phyloP scores from a whole-genome alignment of 2,329 filamentous ascomycete species.

The Calycina herbarum region DNA sequence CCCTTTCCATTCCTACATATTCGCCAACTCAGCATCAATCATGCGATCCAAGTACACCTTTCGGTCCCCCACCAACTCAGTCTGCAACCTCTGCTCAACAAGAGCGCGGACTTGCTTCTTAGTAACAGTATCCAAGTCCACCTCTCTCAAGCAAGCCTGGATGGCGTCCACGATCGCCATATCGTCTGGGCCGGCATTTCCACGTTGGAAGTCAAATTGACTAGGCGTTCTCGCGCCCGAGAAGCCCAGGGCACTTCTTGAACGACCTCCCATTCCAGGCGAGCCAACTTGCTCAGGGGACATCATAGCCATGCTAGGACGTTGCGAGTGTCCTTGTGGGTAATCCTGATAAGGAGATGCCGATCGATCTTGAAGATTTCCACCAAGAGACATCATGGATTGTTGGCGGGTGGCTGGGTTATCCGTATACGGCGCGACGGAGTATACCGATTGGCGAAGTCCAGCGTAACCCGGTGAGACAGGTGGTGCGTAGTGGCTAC shows the following conservation, averaged over 20 bases:
- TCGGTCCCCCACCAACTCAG: slow-evolving; percentile 81
- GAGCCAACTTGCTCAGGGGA: slow-evolving; percentile 32
- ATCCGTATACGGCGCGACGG: slow-evolving; percentile 49
- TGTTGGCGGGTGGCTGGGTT: slow-evolving; percentile 60
- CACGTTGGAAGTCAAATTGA: slow-evolving; percentile 62
- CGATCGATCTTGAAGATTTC: slow-evolving; percentile 48
- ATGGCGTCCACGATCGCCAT: slow-evolving; percentile 80
- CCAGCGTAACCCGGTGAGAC: slow-evolving; percentile 72
- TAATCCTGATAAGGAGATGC: slow-evolving; percentile 60
- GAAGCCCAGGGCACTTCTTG: slow-evolving; percentile 47
- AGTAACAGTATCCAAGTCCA: slow-evolving; percentile 94
- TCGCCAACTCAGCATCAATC: slow-evolving; percentile 91
- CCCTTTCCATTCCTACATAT: slow-evolving; percentile 62
- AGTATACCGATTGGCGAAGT: slow-evolving; percentile 41
- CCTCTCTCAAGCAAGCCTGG: slow-evolving; percentile 76
- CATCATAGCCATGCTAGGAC: slow-evolving; percentile 60
- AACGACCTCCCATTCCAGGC: slow-evolving; percentile 41
- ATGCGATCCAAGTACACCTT: slow-evolving; percentile 86
- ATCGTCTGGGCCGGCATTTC: slow-evolving; percentile 69
- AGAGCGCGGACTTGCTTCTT: slow-evolving; percentile 95
- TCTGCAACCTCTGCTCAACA: slow-evolving; percentile 91
- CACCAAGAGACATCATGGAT: slow-evolving; percentile 66
- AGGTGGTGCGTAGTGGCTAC: slow-evolving; percentile 73
- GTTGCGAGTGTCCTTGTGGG: slow-evolving; percentile 45
- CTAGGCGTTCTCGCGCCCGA: slow-evolving; percentile 48